Evolutionary conservation across 495 filamentous ascomycete species (phyloP).

Genomic region (Aspergillus coremiiformis): DNA sequence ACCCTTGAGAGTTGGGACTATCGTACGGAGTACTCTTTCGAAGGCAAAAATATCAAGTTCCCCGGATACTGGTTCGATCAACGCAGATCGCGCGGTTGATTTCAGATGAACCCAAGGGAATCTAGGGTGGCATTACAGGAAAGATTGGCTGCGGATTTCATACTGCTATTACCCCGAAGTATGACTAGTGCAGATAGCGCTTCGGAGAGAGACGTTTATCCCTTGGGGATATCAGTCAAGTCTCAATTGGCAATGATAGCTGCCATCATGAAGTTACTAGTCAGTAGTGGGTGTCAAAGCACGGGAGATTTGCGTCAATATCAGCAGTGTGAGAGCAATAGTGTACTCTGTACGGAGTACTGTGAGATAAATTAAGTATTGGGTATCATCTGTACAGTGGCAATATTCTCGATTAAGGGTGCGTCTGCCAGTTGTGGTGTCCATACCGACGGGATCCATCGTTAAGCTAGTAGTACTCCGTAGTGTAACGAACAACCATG

Average conservation of each 20-base stretch:
- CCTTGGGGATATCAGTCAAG: neutral
- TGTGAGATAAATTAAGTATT: constrained; percentile 8
- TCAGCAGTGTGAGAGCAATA: constrained; percentile 10
- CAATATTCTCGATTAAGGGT: neutral
- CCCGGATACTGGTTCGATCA: neutral
- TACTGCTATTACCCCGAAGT: neutral
- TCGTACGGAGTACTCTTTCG: too few relatives aligned
- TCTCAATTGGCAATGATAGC: neutral
- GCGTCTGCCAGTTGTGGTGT: constrained; percentile 2
- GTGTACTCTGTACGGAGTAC: too few relatives aligned
- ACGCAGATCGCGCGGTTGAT: neutral
- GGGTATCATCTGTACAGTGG: neutral
- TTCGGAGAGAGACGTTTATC: neutral
- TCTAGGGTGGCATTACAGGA: neutral
- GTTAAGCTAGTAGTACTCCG: neutral
- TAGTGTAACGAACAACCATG: neutral
- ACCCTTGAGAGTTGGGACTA: too few relatives aligned
- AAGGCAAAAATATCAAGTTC: neutral
- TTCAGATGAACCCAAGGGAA: neutral
- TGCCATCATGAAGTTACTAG: neutral
- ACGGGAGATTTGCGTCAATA: constrained; percentile 2
- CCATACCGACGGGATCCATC: neutral
- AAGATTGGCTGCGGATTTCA: neutral
- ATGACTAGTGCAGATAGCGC: neutral
- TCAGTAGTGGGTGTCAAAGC: neutral